Evolutionary conservation across 495 filamentous ascomycete genomes (phyloP), one percentile per base, ranked within the genome.

Genomic region (Daldinia childiae): DNA sequence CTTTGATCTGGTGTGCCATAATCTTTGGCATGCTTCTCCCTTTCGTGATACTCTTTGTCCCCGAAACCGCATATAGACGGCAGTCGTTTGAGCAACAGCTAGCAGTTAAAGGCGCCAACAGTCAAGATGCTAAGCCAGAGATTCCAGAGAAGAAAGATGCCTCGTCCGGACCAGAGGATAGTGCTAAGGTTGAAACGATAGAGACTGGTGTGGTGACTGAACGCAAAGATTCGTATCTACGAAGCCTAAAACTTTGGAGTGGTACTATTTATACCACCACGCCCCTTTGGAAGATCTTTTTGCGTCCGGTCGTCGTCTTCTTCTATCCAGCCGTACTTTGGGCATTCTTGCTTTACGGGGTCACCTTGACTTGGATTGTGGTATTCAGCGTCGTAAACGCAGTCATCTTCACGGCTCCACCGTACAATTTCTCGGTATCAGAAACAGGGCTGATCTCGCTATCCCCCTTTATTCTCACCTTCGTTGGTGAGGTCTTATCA

Each of bases 251-350:
- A 17, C 69, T 79, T 1, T 82, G 75, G 60, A 69, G 36, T 29
- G 80, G 79, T 17, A 21, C 30, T 38, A 59, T 74, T 32, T 86
- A 87, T 71, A 80, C 81, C 19, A 66, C 79, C 21, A 81, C 83
- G 0, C 82, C 83, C 2, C 76, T 80, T 58, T 84, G 82, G 82
- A 86, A 84, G 72, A 80, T 87, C 54, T 82, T 87, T 61, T 51
- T 82, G 12, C 76, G 85, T 17, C 86, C 86, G 0, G 69, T 85
- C 19, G 76, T 86, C 9, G 73, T 88, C 60, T 81, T 87, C 68
- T 85, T 82, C 69, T 87, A 87, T 60, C 86, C 86, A 4, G 83
- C 79, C 2, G 85, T 88, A 7, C 67, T 87, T 11, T 87, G 84
- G 83, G 85, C 74, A 19, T 86, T 86, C 66, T 70, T 88, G 14